phyloP scores from a whole-genome alignment of 768 basidiomycete species.

The Termitomyces heimii region DNA sequence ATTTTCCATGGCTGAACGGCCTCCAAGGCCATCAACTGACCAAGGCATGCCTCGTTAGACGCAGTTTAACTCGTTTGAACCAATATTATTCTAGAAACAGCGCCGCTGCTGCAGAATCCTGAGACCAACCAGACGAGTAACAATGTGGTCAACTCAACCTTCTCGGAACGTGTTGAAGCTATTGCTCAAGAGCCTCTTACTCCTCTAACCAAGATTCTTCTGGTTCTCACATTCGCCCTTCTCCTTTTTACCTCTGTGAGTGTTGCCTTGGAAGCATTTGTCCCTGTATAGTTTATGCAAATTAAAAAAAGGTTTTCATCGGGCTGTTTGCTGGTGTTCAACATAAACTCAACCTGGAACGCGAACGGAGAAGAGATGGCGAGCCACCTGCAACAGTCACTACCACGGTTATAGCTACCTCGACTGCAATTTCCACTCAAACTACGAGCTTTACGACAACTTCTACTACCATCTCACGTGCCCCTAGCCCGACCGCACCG shows the following conservation, averaged over 20 bases:
- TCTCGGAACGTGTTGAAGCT: constrained; percentile 44
- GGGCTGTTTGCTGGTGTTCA: constrained; percentile 90
- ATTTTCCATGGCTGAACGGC: constrained; percentile 47
- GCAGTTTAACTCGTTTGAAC: constrained; percentile 1
- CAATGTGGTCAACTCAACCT: constrained; percentile 20
- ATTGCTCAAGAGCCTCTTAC: constrained; percentile 76
- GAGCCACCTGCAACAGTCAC: constrained; percentile 29
- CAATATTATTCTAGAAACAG: constrained; percentile 40
- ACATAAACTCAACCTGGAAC: constrained; percentile 59
- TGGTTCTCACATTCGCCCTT: constrained; percentile 67
- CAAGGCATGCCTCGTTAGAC: constrained; percentile 34
- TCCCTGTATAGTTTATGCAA: not conserved
- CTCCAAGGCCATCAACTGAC: constrained; percentile 48
- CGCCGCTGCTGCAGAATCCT: constrained; percentile 54
- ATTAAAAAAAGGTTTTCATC: constrained; percentile 58
- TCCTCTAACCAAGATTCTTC: constrained; percentile 76
- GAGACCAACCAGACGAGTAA: constrained; percentile 28
- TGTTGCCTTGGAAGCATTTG: not conserved
- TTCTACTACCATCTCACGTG: constrained; percentile 32
- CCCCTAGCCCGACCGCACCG: constrained; percentile 44
- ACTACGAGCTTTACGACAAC: constrained; percentile 24
- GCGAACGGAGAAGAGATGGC: constrained; percentile 29
- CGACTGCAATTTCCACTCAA: constrained; percentile 21
- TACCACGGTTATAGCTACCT: constrained; percentile 29
- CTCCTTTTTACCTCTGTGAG: constrained; percentile 69